phyloP scores from a whole-genome alignment of 2,329 filamentous ascomycete genomes.

The Raffaelea arxii region DNA sequence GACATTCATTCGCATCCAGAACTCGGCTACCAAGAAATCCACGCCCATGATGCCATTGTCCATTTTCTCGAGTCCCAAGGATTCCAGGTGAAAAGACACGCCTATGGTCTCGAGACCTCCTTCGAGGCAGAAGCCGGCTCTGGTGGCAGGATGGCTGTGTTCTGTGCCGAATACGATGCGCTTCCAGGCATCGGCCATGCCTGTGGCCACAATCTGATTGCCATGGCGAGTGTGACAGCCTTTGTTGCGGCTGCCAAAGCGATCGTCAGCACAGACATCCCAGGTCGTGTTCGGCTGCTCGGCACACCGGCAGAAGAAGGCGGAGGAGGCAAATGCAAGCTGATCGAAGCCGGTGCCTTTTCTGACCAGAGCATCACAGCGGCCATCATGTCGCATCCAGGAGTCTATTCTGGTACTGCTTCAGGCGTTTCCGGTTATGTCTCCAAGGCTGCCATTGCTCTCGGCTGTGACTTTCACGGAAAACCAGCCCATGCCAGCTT shows the following conservation, averaged over 20 bases:
- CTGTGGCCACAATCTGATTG: constrained; percentile 34
- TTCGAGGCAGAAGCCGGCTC: constrained; percentile 29
- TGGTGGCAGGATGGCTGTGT: constrained; percentile 10
- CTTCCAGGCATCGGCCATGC: constrained; percentile 29
- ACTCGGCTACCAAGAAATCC: constrained; percentile 36
- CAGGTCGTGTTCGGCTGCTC: constrained; percentile 20
- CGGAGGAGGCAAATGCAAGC: constrained; percentile 32
- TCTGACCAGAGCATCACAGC: constrained; percentile 23
- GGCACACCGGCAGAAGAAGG: constrained; percentile 35
- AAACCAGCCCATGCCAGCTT: constrained; percentile 34
- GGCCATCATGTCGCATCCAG: constrained; percentile 30
- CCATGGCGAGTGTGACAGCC: constrained; percentile 24
- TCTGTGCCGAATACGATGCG: constrained; percentile 18
- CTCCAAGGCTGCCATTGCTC: constrained; percentile 5
- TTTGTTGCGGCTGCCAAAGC: constrained; percentile 22
- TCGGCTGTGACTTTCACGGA: constrained; percentile 32
- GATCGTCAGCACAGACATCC: constrained; percentile 11
- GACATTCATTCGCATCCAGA: constrained; percentile 35
- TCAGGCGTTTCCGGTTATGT: too few relatives aligned
- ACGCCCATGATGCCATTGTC: constrained; percentile 38
- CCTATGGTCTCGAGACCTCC: constrained; percentile 40
- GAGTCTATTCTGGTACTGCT: too few relatives aligned
- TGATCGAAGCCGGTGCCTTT: constrained; percentile 32
- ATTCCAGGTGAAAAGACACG: constrained; percentile 33
- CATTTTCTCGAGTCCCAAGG: constrained; percentile 31